Evolutionary conservation across 345 rosid genomes (phyloP).

Genomic region (Capsella bursapastoris): DNA sequence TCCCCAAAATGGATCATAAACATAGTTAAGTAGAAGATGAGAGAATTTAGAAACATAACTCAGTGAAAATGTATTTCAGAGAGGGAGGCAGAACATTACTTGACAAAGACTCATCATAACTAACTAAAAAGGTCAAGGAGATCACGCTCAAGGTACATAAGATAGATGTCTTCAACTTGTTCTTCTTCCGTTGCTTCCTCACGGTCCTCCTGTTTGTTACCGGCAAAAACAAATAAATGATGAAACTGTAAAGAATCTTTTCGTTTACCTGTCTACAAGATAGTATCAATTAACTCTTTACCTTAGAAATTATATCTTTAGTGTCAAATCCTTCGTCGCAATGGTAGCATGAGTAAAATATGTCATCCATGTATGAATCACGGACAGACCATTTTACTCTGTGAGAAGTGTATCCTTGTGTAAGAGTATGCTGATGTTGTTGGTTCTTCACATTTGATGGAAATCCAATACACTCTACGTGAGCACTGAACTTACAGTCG

Average conservation of each 20-base stretch:
- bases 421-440: background rate
- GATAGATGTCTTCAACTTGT: conserved; percentile 6
- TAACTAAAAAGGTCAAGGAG: background rate
- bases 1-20: background rate
- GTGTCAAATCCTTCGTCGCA: background rate
- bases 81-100: background rate
- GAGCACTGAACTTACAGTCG: background rate
- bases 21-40: background rate
- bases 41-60: background rate
- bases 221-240: background rate
- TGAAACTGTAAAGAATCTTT: background rate
- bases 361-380: background rate
- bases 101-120: background rate
- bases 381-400: background rate
- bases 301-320: background rate
- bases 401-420: background rate
- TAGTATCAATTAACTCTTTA: background rate
- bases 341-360: background rate
- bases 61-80: background rate
- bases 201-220: background rate
- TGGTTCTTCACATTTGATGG: background rate
- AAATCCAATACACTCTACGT: conserved; percentile 10
- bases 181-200: conserved; percentile 11
- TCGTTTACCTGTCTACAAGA: background rate
- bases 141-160: conserved; percentile 12